Percentiles rank a stretch among this genome's conserved stretches.
Evolutionary conservation across 306 rosid species (phyloP).

Genomic region (Herpetospermum pedunculosum): DNA sequence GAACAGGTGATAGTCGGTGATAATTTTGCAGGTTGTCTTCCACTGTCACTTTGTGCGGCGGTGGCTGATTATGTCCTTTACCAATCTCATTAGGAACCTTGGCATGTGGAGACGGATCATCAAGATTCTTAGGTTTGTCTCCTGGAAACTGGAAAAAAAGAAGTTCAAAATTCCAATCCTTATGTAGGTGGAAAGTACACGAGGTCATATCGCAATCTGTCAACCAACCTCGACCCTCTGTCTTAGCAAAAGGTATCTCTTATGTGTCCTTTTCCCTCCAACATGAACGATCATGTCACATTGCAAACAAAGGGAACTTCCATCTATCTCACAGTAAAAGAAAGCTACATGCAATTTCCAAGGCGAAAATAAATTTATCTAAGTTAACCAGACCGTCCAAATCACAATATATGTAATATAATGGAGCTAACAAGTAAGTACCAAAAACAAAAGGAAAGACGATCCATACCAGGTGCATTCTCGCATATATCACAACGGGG

Average conservation of each 20-base stretch:
- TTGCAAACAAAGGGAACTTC: slow-evolving; percentile 68
- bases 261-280: slow-evolving; percentile 66
- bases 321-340: slow-evolving; percentile 72
- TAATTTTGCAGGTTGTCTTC: slow-evolving; percentile 38
- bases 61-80: slow-evolving; percentile 21
- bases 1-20: slow-evolving; percentile 34
- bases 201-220: neutral
- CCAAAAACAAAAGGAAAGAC: neutral
- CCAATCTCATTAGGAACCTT: slow-evolving; percentile 34
- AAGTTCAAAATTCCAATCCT: slow-evolving; percentile 11
- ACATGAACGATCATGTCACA: slow-evolving; percentile 69
- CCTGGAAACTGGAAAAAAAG: slow-evolving; percentile 70
- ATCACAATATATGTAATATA: neutral
- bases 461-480: slow-evolving; percentile 52
- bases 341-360: slow-evolving; percentile 41
- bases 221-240: slow-evolving; percentile 53
- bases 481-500: slow-evolving; percentile 69
- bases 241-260: slow-evolving; percentile 49
- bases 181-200: neutral
- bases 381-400: neutral
- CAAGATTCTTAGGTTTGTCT: slow-evolving; percentile 51
- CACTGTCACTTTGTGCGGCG: slow-evolving; percentile 21
- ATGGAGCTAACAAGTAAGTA: neutral
- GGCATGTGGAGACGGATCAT: slow-evolving; percentile 33
- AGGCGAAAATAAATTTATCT: neutral